A percentile compares a stretch with the other conserved stretches of the same genome.
These are phyloP conservation scores for Fusarium chaquense DNA, from an alignment of 2,329 filamentous ascomycete species.

Conservation along the genomic window DNA sequence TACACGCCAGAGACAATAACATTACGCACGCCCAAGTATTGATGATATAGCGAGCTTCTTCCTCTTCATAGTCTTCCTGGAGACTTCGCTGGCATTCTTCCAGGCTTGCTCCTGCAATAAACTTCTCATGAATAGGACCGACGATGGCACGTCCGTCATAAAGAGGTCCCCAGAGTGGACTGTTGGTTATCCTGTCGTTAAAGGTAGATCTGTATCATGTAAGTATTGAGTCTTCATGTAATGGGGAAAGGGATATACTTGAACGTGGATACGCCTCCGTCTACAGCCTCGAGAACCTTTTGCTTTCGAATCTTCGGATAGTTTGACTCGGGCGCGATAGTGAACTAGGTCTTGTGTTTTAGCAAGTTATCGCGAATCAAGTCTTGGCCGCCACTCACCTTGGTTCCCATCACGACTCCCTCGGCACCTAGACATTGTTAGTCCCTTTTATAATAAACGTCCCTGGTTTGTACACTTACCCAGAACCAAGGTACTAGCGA, in stretches of 20 bases:
- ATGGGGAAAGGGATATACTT: conserved; percentile 53
- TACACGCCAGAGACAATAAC: not conserved
- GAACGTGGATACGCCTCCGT: conserved; percentile 60
- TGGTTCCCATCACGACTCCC: conserved; percentile 59
- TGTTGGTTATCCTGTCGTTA: conserved; percentile 57
- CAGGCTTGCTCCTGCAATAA: conserved; percentile 55
- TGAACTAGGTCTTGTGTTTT: conserved; percentile 54
- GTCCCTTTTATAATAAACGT: not conserved
- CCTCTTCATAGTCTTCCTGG: conserved; percentile 53
- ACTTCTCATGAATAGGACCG: conserved; percentile 56
- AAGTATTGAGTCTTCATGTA: not conserved
- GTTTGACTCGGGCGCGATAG: conserved; percentile 58
- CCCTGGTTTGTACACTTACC: conserved; percentile 54
- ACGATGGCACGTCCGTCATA: conserved; percentile 61
- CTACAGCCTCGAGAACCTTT: conserved; percentile 55
- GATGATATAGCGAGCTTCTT: conserved; percentile 50
- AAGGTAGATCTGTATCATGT: conserved; percentile 52
- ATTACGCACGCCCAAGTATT: conserved; percentile 55
- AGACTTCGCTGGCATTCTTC: conserved; percentile 58
- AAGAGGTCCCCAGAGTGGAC: conserved; percentile 55
- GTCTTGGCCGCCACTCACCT: conserved; percentile 44
- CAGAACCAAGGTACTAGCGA: conserved; percentile 66
- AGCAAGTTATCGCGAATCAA: not conserved
- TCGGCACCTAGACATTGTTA: conserved; percentile 54
- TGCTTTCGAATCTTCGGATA: conserved; percentile 57